Conservation (phyloP, 1,139 yeast species). For the Taphrina betulina region DNA sequence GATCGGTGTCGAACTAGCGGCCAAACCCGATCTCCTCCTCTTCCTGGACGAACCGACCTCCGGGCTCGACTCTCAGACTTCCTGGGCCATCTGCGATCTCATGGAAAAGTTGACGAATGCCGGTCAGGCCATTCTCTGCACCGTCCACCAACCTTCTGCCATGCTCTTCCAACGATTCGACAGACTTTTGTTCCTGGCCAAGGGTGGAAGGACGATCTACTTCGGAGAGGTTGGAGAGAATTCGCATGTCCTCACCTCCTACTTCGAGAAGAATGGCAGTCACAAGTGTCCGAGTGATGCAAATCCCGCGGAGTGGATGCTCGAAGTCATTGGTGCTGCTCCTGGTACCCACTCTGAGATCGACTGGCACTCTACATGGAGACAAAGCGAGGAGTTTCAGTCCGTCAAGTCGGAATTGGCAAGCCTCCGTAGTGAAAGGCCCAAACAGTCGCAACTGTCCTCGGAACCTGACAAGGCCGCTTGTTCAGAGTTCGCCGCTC, state of each 20-base stretch:
- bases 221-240: constrained; percentile 75
- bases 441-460: neutral
- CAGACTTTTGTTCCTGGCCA: constrained; percentile 65
- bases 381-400: constrained; percentile 55
- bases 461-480: constrained; percentile 41
- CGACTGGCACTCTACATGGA: constrained; percentile 69
- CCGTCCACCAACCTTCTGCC: constrained; percentile 84
- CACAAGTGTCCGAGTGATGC: constrained; percentile 63
- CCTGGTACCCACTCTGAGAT: constrained; percentile 68
- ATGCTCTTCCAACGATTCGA: constrained; percentile 74
- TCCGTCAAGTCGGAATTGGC: constrained; percentile 45
- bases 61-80: constrained; percentile 88
- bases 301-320: constrained; percentile 83
- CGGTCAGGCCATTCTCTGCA: constrained; percentile 81
- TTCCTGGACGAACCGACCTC: constrained; percentile 93
- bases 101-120: constrained; percentile 71
- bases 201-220: constrained; percentile 76
- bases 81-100: constrained; percentile 79
- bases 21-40: constrained; percentile 75
- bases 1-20: constrained; percentile 83
- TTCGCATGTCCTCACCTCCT: constrained; percentile 59
- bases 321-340: constrained; percentile 76
- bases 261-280: constrained; percentile 71
- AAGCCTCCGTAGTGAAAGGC: constrained; percentile 8
- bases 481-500: constrained; percentile 41